phyloP scores from a whole-genome alignment of 352 stramenopile genomes.

The Phytopythium litorale region DNA sequence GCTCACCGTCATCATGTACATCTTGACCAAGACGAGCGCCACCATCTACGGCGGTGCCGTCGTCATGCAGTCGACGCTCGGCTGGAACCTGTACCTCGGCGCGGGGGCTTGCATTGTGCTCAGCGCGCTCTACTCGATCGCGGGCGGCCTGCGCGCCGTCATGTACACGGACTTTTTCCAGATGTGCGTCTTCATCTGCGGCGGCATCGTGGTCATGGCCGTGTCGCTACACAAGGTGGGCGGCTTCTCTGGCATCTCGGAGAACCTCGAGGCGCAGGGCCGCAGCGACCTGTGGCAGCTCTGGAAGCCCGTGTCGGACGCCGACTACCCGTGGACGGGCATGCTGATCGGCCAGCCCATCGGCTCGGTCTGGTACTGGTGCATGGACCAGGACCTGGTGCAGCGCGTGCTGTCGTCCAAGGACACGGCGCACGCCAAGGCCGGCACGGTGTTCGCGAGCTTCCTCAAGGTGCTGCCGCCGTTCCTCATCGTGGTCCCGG shows the following conservation, averaged over 20 bases:
- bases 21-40: constrained; percentile 63
- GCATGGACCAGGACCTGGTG: constrained; percentile 68
- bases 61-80: constrained; percentile 53
- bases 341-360: constrained; percentile 65
- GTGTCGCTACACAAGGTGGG: constrained; percentile 54
- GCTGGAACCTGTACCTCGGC: constrained; percentile 54
- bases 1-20: constrained; percentile 60
- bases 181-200: constrained; percentile 59
- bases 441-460: constrained; percentile 45
- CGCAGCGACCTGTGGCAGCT: constrained; percentile 46
- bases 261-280: constrained; percentile 39
- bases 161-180: constrained; percentile 76
- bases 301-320: constrained; percentile 45
- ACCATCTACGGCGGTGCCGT: constrained; percentile 67
- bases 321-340: constrained; percentile 65
- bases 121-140: constrained; percentile 56
- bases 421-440: constrained; percentile 57
- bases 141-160: constrained; percentile 52
- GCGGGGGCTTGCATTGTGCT: constrained; percentile 46
- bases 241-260: constrained; percentile 42
- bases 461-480: constrained; percentile 64
- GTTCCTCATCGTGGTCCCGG: constrained; percentile 67
- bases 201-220: constrained; percentile 51
- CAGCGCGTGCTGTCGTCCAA: constrained; percentile 69
- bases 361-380: constrained; percentile 70